Base-by-base conservation (phyloP, 257 asterid species). In the Coffea canephora region DNA sequence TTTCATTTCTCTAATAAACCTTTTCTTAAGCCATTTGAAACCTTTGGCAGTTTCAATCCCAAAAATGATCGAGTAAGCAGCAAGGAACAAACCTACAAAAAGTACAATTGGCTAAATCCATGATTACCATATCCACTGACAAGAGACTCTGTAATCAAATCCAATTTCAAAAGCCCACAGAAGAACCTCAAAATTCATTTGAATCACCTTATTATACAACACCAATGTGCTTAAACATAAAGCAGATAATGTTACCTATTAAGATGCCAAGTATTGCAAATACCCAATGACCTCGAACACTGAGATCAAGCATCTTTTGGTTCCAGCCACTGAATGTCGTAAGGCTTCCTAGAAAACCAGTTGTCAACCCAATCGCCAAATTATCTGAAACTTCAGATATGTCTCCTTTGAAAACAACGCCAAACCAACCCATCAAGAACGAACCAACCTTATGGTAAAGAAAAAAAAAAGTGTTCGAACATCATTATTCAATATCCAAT, bases 241-340 rank as follows among this genome's bases (percentile, higher is more conserved):
- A n/a, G 39, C 9, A 15, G 71, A n/a, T 5, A 49, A 14, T 27
- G 46, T 82, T 84, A 95, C 99, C 97, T 81, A 92, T 18, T 64
- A 86, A 13, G 85, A 91, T 75, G 68, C 97, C 95, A 27, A 96
- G 97, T 12, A 88, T 66, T 27, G 95, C 86, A 70, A 92, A 96
- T 18, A 78, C 89, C 97, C 98, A 96, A 46, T 52, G 91, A 45
- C 93, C 97, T 36, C 90, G 72, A 57, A 83, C 86, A 73, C 95
- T 90, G 68, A 96, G 96, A 72, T 94, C 98, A 0, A 94, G 91
- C 95, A 94, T 88, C 86, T 89, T 91, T 52, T 94, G 99, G 71
- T 96, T 96, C 98, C 99, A 94, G 48, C 99, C 98, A 74, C 99
- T 94, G 87, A 96, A 94, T 41, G 99, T 96, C 27, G 99, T 94